Evolutionary conservation across 805 yeast genomes (phyloP).

Genomic region (Ogataea siamensis): DNA sequence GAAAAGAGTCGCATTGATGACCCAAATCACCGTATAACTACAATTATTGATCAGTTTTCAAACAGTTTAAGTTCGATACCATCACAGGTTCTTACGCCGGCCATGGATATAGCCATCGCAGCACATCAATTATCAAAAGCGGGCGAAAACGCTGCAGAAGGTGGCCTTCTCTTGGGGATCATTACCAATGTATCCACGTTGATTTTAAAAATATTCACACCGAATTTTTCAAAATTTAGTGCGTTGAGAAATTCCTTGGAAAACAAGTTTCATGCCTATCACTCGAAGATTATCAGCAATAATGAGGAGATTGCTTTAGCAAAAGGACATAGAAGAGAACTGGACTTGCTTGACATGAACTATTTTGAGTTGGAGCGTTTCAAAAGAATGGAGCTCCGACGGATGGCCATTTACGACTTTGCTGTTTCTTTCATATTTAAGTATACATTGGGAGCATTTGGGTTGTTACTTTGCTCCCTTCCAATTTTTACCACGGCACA

Average conservation of each 20-base stretch:
- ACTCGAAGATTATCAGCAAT: constrained; percentile 74
- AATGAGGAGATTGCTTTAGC: constrained; percentile 86
- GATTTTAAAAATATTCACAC: constrained; percentile 71
- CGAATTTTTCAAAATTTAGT: constrained; percentile 83
- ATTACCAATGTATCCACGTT: constrained; percentile 80
- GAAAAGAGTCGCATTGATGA: constrained; percentile 46
- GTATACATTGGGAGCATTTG: constrained; percentile 96
- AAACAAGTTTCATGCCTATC: constrained; percentile 79
- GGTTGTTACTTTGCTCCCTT: constrained; percentile 79
- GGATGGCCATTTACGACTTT: constrained; percentile 72
- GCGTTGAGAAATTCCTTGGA: constrained; percentile 75
- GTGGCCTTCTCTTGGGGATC: constrained; percentile 72
- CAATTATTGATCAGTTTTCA: constrained; percentile 74
- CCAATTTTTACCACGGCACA: constrained; percentile 63
- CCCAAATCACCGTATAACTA: constrained; percentile 81
- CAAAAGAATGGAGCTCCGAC: constrained; percentile 69
- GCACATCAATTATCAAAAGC: constrained; percentile 69
- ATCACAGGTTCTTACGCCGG: constrained; percentile 80
- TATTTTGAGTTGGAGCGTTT: constrained; percentile 81
- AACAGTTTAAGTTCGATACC: constrained; percentile 71
- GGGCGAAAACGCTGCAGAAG: constrained; percentile 73
- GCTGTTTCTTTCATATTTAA: constrained; percentile 87
- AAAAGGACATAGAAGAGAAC: constrained; percentile 77
- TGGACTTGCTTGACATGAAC: constrained; percentile 70
- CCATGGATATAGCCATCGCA: constrained; percentile 73